These are phyloP conservation scores for Tolypocladium nubicola DNA, from an alignment of 2,329 filamentous ascomycete species.

Conservation along the genomic window DNA sequence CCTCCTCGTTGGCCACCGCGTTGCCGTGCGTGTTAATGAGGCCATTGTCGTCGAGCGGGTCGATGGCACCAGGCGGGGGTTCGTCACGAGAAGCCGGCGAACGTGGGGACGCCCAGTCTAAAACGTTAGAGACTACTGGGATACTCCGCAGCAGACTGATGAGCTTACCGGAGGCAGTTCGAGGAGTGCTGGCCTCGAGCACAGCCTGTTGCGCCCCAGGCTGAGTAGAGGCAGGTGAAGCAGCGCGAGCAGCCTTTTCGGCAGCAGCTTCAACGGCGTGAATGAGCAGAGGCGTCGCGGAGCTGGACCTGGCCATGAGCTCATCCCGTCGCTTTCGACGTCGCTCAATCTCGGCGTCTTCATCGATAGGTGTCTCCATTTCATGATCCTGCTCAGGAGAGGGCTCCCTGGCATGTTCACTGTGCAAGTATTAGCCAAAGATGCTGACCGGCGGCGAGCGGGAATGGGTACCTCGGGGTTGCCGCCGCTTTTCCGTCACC, in stretches of 20 bases:
- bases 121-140: constrained; percentile 12
- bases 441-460: not conserved
- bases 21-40: constrained; percentile 51
- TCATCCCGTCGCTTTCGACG: constrained; percentile 77
- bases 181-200: constrained; percentile 24
- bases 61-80: constrained; percentile 47
- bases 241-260: constrained; percentile 42
- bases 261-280: constrained; percentile 58
- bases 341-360: constrained; percentile 75
- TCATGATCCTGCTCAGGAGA: constrained; percentile 34
- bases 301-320: constrained; percentile 72
- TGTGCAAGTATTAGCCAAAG: constrained; percentile 1
- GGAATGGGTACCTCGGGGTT: not conserved
- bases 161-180: constrained; percentile 36
- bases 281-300: constrained; percentile 62
- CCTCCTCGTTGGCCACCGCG: constrained; percentile 34
- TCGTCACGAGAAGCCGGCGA: constrained; percentile 36
- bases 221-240: constrained; percentile 41
- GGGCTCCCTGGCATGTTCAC: constrained; percentile 10
- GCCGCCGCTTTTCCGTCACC: not conserved
- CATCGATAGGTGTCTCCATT: constrained; percentile 56
- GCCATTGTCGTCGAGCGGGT: constrained; percentile 55
- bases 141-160: not conserved
- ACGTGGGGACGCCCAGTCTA: constrained; percentile 30
- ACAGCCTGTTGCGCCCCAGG: constrained; percentile 28